Base-by-base conservation (phyloP, 2,329 filamentous ascomycete species). In the Paraconiothyrium sp. region DNA sequence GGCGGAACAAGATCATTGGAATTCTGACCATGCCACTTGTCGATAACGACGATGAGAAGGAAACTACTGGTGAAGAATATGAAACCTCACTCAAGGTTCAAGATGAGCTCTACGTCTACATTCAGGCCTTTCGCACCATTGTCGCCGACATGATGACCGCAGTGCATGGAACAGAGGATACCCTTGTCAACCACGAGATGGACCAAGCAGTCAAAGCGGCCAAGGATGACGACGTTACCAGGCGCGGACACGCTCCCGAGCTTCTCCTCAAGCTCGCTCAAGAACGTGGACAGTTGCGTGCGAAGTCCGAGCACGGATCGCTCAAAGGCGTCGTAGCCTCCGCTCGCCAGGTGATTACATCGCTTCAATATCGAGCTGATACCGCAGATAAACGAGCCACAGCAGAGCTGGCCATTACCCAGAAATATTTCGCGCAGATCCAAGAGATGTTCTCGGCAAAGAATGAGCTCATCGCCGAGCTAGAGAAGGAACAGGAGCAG, bases 1-100 rank as follows among this genome's bases (percentile, higher is more conserved):
- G 92, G 92, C 88, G 93, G 46, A 85, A 90, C 60, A 84, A 88
- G 46, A 89, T 94, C 61, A 85, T 92, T 20, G 85, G 90, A 57
- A 85, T 94, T 22, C 83, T 97, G 10, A 80, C 91, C 11, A 85
- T 89, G 62, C 88, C 92, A 0, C 84, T 98, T 1, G 88, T 98
- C 20, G 95, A 98, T 68, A 89, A 95, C 72, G 93, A 97, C 44
- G 80, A 81, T 16, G 83, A 82, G n/a, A 79, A 85, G 10, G 92
- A 97, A 60, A 86, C 89, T 2, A 94, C 93, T 11, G 95, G 95
- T 27, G 90, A 97, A 61, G 95, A 98, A 75, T 95, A 97, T 65
- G 91, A 93, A 67, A 88, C 92, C 35, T 97, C 94, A 0, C 92
- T 93, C 0, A 92, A 92, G 75, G 86, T 90, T 49, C 94, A 98